Conservation (phyloP, 202 grass and related monocot species). For the Eragrostis tef region DNA sequence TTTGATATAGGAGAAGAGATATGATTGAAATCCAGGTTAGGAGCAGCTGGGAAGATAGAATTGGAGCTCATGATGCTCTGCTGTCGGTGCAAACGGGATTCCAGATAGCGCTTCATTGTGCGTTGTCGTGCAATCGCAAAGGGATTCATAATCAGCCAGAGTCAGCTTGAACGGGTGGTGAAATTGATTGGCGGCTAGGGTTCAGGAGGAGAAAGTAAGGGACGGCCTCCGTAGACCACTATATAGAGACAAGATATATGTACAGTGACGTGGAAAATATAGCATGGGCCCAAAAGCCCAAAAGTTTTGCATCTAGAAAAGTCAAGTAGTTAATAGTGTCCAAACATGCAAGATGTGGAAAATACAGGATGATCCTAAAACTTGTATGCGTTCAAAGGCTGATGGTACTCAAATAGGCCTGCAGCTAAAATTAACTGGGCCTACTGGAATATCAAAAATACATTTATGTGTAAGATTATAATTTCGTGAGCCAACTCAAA, state of each 20-base stretch:
- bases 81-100: background rate
- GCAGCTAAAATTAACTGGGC: background rate
- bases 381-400: background rate
- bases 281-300: background rate
- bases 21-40: conserved; percentile 5
- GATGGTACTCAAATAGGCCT: background rate
- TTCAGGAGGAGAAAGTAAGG: conserved; percentile 35
- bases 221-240: conserved; percentile 9
- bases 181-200: conserved; percentile 24
- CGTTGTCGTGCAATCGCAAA: background rate
- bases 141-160: conserved; percentile 27
- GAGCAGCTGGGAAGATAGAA: conserved; percentile 1
- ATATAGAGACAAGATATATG: conserved; percentile 12
- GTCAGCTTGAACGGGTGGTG: background rate
- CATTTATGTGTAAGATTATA: background rate
- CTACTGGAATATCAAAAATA: conserved; percentile 26
- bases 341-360: conserved; percentile 7
- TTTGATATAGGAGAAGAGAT: conserved; percentile 24
- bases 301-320: conserved; percentile 11
- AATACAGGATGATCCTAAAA: conserved; percentile 28
- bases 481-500: background rate
- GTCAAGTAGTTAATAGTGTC: background rate
- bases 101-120: background rate
- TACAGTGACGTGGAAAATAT: conserved; percentile 6
- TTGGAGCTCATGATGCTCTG: background rate